A percentile compares a stretch with the other conserved stretches of the same genome.
Evolutionary conservation across 306 rosid genomes (phyloP).

Genomic region (Abrus pulchellus): DNA sequence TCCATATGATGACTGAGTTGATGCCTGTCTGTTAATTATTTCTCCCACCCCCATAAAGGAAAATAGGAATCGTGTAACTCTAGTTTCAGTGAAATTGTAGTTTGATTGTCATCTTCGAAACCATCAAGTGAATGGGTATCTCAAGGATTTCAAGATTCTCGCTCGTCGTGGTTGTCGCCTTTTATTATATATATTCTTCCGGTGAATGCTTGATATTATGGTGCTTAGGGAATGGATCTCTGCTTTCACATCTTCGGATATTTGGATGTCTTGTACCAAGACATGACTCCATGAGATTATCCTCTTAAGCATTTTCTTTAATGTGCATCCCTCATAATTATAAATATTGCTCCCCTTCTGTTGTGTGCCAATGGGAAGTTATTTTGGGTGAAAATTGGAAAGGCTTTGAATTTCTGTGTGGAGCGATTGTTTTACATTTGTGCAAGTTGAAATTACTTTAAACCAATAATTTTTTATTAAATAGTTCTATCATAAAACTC

Average conservation of each 20-base stretch:
- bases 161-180: not conserved
- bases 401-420: not conserved
- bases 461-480: no score
- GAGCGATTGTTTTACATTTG: no score
- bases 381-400: not conserved
- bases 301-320: not conserved
- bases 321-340: not conserved
- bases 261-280: not conserved
- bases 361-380: not conserved
- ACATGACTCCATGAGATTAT: not conserved
- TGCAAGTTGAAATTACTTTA: no score
- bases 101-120: slow-evolving; percentile 46
- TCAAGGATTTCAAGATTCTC: slow-evolving; percentile 25
- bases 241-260: slow-evolving; percentile 1
- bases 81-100: slow-evolving; percentile 48
- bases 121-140: slow-evolving; percentile 52
- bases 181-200: not conserved
- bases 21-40: slow-evolving; percentile 47
- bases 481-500: no score
- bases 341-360: not conserved
- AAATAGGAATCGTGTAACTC: slow-evolving; percentile 52
- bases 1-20: slow-evolving; percentile 51
- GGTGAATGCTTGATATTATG: not conserved
- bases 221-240: not conserved
- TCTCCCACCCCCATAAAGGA: slow-evolving; percentile 41